A percentile compares a stretch with the other conserved stretches of the same genome.
These are phyloP conservation scores for Tephrocybe sp. DNA, from an alignment of 768 basidiomycete genomes.

Conservation along the genomic window DNA sequence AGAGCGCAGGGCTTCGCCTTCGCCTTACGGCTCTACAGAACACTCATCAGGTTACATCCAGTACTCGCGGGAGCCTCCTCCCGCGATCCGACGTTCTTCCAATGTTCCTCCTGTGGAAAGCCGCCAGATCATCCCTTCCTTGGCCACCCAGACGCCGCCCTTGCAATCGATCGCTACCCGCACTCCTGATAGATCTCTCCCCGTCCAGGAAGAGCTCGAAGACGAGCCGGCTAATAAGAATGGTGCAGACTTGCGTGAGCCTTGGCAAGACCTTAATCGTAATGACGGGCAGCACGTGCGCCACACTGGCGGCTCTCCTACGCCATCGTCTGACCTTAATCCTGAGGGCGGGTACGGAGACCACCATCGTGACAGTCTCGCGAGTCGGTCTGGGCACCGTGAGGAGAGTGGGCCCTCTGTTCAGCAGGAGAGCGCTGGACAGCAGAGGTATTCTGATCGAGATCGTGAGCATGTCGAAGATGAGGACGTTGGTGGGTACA, in stretches of 20 bases:
- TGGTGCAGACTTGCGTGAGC: constrained; percentile 23
- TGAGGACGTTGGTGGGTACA: constrained; percentile 47
- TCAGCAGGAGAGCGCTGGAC: constrained; percentile 36
- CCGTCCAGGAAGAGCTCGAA: constrained; percentile 76
- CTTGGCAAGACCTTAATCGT: constrained; percentile 27
- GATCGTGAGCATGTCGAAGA: constrained; percentile 44
- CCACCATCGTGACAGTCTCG: constrained; percentile 34
- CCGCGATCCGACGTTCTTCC: constrained; percentile 28
- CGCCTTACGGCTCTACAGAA: too few species aligned
- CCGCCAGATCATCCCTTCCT: constrained; percentile 31
- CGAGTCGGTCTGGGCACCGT: constrained; percentile 36
- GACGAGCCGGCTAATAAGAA: constrained; percentile 57
- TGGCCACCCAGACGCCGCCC: constrained; percentile 55
- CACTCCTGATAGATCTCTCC: constrained; percentile 71
- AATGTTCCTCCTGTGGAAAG: constrained; percentile 23
- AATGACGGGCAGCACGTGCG: constrained; percentile 32
- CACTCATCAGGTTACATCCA: constrained; percentile 43
- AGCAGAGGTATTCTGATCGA: constrained; percentile 30
- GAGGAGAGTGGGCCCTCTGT: constrained; percentile 48
- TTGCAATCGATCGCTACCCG: constrained; percentile 52
- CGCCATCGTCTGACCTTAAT: constrained; percentile 56
- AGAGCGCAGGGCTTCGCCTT: constrained; percentile 50
- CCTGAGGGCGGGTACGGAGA: constrained; percentile 38
- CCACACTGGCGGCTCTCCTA: constrained; percentile 41
- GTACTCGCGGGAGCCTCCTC: constrained; percentile 49